A percentile compares a stretch with the other conserved stretches of the same genome.
These are phyloP conservation scores for Hypoxylon sp. DNA, from an alignment of 2,329 filamentous ascomycete genomes.

Conservation along the genomic window DNA sequence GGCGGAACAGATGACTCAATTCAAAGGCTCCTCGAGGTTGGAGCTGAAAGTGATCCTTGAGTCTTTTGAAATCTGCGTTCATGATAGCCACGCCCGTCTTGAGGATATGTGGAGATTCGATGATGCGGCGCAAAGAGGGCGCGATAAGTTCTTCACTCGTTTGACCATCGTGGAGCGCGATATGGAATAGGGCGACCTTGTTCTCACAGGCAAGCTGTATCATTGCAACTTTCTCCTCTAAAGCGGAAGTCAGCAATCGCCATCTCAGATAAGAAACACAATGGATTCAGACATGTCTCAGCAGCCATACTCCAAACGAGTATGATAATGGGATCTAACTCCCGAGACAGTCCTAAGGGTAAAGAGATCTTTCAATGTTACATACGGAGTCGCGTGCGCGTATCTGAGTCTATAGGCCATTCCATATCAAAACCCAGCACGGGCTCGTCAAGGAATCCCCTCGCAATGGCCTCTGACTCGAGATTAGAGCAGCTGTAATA, in stretches of 20 bases:
- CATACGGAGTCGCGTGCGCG: conserved; percentile 16
- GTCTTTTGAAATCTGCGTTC: conserved; percentile 42
- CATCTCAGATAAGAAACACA: neutral
- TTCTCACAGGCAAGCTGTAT: conserved; percentile 48
- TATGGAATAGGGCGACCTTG: conserved; percentile 48
- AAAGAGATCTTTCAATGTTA: neutral
- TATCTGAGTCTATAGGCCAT: conserved; percentile 42
- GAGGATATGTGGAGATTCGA: conserved; percentile 45
- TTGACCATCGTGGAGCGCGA: conserved; percentile 45
- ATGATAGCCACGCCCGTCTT: conserved; percentile 47
- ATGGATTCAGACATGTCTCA: neutral
- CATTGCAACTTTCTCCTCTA: conserved; percentile 44
- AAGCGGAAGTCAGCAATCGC: neutral
- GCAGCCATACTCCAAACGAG: no score
- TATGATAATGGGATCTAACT: no score
- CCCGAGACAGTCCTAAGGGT: neutral
- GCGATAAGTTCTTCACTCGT: conserved; percentile 47
- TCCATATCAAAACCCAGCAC: conserved; percentile 51
- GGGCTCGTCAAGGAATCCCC: conserved; percentile 42
- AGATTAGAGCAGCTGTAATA: conserved; percentile 40
- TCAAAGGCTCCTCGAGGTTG: conserved; percentile 46
- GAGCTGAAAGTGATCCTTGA: conserved; percentile 40
- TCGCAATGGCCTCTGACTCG: conserved; percentile 44
- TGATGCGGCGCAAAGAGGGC: conserved; percentile 45
- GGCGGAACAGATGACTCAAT: conserved; percentile 45